Evolutionary conservation across 1,284 basidiomycete genomes (phyloP).

Genomic region (Cyathus olla): DNA sequence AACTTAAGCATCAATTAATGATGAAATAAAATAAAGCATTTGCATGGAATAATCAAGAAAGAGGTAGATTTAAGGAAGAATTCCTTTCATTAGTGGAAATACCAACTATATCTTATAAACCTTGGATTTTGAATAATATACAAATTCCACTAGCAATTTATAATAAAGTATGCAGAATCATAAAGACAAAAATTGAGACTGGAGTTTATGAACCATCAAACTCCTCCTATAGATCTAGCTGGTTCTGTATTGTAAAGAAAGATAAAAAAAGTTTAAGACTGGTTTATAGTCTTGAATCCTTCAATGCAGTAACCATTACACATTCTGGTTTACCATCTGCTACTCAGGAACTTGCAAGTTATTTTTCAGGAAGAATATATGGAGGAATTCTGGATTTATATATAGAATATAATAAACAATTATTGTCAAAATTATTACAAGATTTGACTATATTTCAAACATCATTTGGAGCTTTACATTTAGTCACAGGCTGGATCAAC

Average conservation of each 20-base stretch:
- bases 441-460: slow-evolving; percentile 38
- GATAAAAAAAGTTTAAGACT: slow-evolving; percentile 32
- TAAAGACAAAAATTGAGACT: slow-evolving; percentile 39
- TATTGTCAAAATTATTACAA: slow-evolving; percentile 20
- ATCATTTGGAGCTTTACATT: slow-evolving; percentile 39
- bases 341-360: slow-evolving; percentile 11
- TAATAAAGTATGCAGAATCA: slow-evolving; percentile 36
- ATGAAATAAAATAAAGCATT: slow-evolving; percentile 37
- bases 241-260: slow-evolving; percentile 55
- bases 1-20: slow-evolving; percentile 42
- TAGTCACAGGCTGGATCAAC: slow-evolving; percentile 50
- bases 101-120: slow-evolving; percentile 30
- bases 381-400: slow-evolving; percentile 24
- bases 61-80: slow-evolving; percentile 25
- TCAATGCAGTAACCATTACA: slow-evolving; percentile 48
- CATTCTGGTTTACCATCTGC: slow-evolving; percentile 17
- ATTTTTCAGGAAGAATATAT: slow-evolving; percentile 17
- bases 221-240: slow-evolving; percentile 40
- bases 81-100: slow-evolving; percentile 17
- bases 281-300: slow-evolving; percentile 44
- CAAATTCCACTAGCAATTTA: slow-evolving; percentile 29
- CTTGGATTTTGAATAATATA: slow-evolving; percentile 32
- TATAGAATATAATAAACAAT: slow-evolving; percentile 35
- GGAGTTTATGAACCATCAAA: slow-evolving; percentile 44
- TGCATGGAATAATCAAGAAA: slow-evolving; percentile 38